Base-by-base conservation (phyloP, 2,329 filamentous ascomycete species). In the Pseudogymnoascus sp. region DNA sequence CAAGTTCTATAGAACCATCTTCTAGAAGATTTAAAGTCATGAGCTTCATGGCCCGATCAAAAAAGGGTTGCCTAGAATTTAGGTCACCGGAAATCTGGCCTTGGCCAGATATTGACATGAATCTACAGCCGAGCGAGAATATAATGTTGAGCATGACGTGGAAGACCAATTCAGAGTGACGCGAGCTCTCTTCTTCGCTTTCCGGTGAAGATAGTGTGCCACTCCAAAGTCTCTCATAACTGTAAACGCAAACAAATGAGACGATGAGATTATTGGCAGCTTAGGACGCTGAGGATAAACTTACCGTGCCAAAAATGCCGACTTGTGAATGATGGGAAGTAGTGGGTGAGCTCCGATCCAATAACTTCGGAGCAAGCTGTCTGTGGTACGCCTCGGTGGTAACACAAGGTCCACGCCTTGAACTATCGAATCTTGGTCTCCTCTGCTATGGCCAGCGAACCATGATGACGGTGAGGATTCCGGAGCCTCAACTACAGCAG, bases 81-180 rank as follows among this genome's bases (percentile, higher is more conserved):
- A 35, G 40, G 31, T 44, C 28, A 25, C 37, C 21, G 6, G 64
- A 5, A 14, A 59, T 12, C 40, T 62, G 44, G 16, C 63, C 38
- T 42, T 42, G 21, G 47, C 53, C 62, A 23, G 31, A 44, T 37
- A 44, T 63, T 67, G 64, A 67, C 3, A 40, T 40, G n/a, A 40
- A 68, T 31, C 62, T 65, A 16, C 59, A 63, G 5, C 68, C 70
- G 7, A 72, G 61, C 3, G 70, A 70, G 63, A 72, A 68, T 6
- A 70, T 65, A 25, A 67, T 42, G 40, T 71, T 72, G 18, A 70
- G 64, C 21, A 65, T 61, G 53, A 63, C 64, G 33, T 67, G 63
- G 53, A 69, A 69, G 12, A 63, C 25, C 10, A 14, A 28, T 37
- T 53, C 59, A 12, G 60, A 33, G 11, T 62, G 23, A 8, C 25